Percentiles rank a stretch among this genome's conserved stretches.
Evolutionary conservation across 169 alveolate species (phyloP).

Genomic region (Plasmodium malariae): DNA sequence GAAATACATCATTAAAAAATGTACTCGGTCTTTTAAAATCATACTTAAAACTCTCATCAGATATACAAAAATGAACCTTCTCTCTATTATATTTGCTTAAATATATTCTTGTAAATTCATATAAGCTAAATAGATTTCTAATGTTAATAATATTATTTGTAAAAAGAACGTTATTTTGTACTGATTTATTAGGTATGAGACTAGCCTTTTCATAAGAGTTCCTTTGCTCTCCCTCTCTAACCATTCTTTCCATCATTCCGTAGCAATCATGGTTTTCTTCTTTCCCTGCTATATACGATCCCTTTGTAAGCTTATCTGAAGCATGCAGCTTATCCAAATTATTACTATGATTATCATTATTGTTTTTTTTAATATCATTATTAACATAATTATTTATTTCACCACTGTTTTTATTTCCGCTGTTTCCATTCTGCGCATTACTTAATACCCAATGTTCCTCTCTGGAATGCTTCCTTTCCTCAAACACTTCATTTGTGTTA

Average conservation of each 20-base stretch:
- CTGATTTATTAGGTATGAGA: not conserved
- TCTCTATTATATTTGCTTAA: slow-evolving; percentile 64
- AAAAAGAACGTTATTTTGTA: slow-evolving; percentile 8
- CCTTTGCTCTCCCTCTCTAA: not conserved
- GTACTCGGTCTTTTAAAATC: not conserved
- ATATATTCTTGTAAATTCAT: slow-evolving; percentile 47
- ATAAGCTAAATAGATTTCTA: slow-evolving; percentile 52
- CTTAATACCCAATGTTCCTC: not conserved
- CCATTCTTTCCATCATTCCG: not conserved
- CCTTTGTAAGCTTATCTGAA: too few species aligned
- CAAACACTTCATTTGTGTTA: not conserved
- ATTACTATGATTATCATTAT: not conserved
- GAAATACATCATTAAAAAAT: slow-evolving; percentile 34
- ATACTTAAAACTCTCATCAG: slow-evolving; percentile 27
- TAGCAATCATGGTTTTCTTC: too few species aligned
- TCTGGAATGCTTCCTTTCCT: not conserved
- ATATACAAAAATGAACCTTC: slow-evolving; percentile 26
- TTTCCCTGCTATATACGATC: too few species aligned
- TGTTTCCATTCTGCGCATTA: not conserved
- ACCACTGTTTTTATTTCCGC: not conserved
- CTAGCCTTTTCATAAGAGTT: not conserved
- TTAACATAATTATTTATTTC: not conserved
- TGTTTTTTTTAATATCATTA: not conserved
- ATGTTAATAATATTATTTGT: slow-evolving; percentile 58
- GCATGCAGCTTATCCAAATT: not conserved